A percentile compares a stretch with the other conserved stretches of the same genome.
Evolutionary conservation across 176 grass and related monocot genomes (phyloP).

Genomic region (Carex myosuroides): DNA sequence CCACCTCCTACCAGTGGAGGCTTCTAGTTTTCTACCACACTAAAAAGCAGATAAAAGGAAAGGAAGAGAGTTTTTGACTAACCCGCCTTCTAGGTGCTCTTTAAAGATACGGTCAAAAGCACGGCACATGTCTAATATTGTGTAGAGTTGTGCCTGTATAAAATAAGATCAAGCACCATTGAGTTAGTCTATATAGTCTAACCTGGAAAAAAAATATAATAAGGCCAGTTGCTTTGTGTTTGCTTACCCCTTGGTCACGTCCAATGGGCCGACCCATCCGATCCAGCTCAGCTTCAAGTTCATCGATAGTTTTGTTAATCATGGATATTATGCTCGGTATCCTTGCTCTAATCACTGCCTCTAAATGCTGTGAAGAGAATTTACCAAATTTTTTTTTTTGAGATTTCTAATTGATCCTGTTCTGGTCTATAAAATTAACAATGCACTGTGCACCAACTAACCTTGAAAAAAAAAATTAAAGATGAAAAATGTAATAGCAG

Average conservation of each 20-base stretch:
- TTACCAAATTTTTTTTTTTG: neutral
- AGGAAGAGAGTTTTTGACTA: conserved; percentile 23
- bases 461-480: neutral
- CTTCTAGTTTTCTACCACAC: neutral
- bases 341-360: conserved; percentile 81
- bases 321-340: conserved; percentile 94
- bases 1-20: neutral
- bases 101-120: conserved; percentile 99
- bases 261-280: conserved; percentile 88
- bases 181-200: conserved; percentile 2
- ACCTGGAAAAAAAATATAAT: conserved; percentile 2
- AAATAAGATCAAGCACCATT: conserved; percentile 5
- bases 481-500: conserved; percentile 21
- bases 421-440: neutral
- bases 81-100: conserved; percentile 99
- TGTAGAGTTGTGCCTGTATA: conserved; percentile 90
- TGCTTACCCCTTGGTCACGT: conserved; percentile 79
- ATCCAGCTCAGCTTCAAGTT: conserved; percentile 96
- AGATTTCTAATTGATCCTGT: neutral
- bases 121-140: conserved; percentile 98
- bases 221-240: neutral
- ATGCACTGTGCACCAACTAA: neutral
- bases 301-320: conserved; percentile 99
- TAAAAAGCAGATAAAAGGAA: conserved; percentile 1
- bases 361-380: conserved; percentile 66